Percentiles rank a stretch among this genome's conserved stretches.
phyloP scores from a whole-genome alignment of 768 basidiomycete genomes.

The Pulveroboletus sp. region DNA sequence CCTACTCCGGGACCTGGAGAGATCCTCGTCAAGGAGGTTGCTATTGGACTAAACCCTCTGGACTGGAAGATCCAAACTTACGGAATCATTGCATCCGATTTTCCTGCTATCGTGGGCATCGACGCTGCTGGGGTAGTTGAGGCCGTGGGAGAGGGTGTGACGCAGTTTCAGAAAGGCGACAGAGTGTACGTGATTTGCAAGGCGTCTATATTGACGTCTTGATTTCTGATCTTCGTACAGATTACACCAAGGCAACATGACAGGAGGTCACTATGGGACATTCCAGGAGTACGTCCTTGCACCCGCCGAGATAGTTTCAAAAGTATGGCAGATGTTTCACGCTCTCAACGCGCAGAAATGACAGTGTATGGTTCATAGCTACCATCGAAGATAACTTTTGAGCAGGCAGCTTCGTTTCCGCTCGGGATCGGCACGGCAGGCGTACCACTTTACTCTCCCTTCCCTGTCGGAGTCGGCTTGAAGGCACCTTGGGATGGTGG shows the following conservation, averaged over 20 bases:
- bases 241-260: constrained; percentile 16
- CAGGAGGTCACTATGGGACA: constrained; percentile 2
- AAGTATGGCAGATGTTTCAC: neutral
- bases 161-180: constrained; percentile 35
- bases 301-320: constrained; percentile 20
- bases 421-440: constrained; percentile 31
- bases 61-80: constrained; percentile 33
- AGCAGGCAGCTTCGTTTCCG: constrained; percentile 39
- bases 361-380: constrained; percentile 31
- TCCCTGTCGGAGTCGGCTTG: constrained; percentile 27
- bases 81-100: constrained; percentile 12
- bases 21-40: constrained; percentile 40
- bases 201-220: too few relatives aligned
- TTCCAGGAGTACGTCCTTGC: constrained; percentile 30
- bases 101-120: constrained; percentile 35
- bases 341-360: neutral
- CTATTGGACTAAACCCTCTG: constrained; percentile 44
- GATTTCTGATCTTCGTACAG: neutral
- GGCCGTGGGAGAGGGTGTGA: constrained; percentile 39
- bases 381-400: constrained; percentile 35
- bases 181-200: constrained; percentile 12
- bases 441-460: constrained; percentile 30
- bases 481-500: constrained; percentile 36
- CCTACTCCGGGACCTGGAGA: constrained; percentile 40
- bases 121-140: constrained; percentile 41